These are phyloP conservation scores for Venustampulla echinocandica DNA, from an alignment of 495 filamentous ascomycete genomes.

Conservation along the genomic window DNA sequence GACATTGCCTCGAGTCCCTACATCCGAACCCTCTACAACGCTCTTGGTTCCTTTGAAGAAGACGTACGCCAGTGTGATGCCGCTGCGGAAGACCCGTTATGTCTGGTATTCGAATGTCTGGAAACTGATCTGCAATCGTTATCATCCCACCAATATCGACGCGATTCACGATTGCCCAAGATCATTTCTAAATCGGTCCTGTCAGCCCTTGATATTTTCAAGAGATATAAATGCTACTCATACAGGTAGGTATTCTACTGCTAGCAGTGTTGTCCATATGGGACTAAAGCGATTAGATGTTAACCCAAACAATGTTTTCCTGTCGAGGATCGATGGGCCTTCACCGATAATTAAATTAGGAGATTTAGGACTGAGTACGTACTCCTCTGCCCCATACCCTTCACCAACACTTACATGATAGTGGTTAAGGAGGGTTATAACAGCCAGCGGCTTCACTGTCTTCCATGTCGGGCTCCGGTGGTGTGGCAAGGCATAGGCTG, in stretches of 20 bases:
- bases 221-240: too few relatives aligned
- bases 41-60: too few relatives aligned
- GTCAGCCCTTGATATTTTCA: too few relatives aligned
- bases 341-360: not conserved
- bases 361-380: not conserved
- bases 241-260: too few relatives aligned
- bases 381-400: not conserved
- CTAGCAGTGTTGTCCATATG: too few relatives aligned
- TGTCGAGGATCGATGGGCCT: not conserved
- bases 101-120: not conserved
- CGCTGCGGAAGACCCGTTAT: not conserved
- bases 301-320: conserved; percentile 1
- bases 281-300: too few relatives aligned
- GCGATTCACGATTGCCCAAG: not conserved
- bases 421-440: not conserved
- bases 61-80: too few relatives aligned
- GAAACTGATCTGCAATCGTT: not conserved
- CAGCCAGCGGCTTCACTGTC: not conserved
- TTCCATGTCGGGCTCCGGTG: not conserved
- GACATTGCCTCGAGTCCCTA: too few relatives aligned
- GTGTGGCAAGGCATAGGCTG: not conserved
- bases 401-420: not conserved
- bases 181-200: not conserved
- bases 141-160: not conserved
- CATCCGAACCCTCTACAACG: too few relatives aligned